These are phyloP conservation scores for Epichloe scottii DNA, from an alignment of 2,329 filamentous ascomycete species.

Conservation along the genomic window DNA sequence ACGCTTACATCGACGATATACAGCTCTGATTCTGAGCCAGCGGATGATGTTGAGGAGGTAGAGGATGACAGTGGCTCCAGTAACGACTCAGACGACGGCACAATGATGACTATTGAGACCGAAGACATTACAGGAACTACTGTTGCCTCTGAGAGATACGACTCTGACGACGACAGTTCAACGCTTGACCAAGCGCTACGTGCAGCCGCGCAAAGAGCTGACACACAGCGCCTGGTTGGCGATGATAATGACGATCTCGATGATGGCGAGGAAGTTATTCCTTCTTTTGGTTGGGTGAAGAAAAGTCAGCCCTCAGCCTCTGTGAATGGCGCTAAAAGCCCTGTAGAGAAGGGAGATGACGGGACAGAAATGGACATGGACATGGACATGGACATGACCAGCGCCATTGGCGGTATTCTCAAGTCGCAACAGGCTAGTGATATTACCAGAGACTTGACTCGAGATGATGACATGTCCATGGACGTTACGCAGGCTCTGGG, in stretches of 20 bases:
- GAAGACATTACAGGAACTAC: constrained; percentile 65
- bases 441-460: constrained; percentile 20
- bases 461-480: constrained; percentile 73
- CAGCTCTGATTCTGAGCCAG: constrained; percentile 52
- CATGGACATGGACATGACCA: constrained; percentile 40
- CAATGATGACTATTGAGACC: constrained; percentile 70
- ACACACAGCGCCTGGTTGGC: constrained; percentile 51
- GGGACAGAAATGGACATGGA: constrained; percentile 24
- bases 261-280: constrained; percentile 55
- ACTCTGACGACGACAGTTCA: constrained; percentile 54
- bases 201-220: constrained; percentile 62
- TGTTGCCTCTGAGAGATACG: constrained; percentile 46
- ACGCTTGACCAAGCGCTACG: constrained; percentile 67
- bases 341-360: constrained; percentile 20
- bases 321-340: constrained; percentile 13
- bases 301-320: constrained; percentile 25
- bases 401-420: constrained; percentile 42
- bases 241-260: constrained; percentile 43
- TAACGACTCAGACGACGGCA: constrained; percentile 59
- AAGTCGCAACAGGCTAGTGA: constrained; percentile 30
- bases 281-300: constrained; percentile 64
- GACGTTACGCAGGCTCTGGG: constrained; percentile 80
- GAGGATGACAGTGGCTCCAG: constrained; percentile 34
- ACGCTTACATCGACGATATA: constrained; percentile 67
- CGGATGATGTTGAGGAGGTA: constrained; percentile 42